Conservation (phyloP, 805 yeast species). For the Cyberlindnera bimundalis region DNA sequence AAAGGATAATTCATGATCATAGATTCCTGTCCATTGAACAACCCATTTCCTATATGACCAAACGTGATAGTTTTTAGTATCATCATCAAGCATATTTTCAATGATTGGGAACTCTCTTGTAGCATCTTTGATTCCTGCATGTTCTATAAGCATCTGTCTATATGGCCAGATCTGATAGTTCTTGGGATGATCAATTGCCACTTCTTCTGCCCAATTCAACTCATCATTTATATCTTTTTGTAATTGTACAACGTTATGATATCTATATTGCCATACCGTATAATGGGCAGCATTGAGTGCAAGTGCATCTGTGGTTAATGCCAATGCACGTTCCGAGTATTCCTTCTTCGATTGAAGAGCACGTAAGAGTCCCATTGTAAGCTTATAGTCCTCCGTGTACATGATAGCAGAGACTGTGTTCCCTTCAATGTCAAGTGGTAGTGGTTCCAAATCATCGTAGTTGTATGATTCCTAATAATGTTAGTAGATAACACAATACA, state of each 20-base stretch:
- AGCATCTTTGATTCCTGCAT: constrained; percentile 34
- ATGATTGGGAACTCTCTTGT: constrained; percentile 64
- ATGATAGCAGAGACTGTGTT: constrained; percentile 58
- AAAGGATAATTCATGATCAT: constrained; percentile 48
- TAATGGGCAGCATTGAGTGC: constrained; percentile 82
- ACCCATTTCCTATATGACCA: constrained; percentile 94
- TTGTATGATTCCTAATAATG: constrained; percentile 24
- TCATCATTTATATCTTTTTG: constrained; percentile 44
- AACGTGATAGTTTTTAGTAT: constrained; percentile 90
- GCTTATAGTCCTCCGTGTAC: constrained; percentile 68
- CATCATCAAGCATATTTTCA: constrained; percentile 67
- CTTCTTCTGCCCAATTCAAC: constrained; percentile 72
- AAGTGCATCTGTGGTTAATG: constrained; percentile 61
- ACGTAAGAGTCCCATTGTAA: constrained; percentile 57
- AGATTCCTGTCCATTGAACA: constrained; percentile 51
- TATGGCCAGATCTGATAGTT: constrained; percentile 98
- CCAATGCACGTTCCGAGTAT: constrained; percentile 65
- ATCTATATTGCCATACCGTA: constrained; percentile 80
- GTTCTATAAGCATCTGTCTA: constrained; percentile 60
- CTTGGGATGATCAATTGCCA: constrained; percentile 76
- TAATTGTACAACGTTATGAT: constrained; percentile 43
- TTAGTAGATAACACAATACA: not conserved
- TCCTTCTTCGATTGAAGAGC: constrained; percentile 59
- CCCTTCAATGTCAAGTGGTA: constrained; percentile 39
- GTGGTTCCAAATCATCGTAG: constrained; percentile 43